Base-by-base conservation (phyloP, 2,329 filamentous ascomycete genomes). In the Pleochaeta shiraiana region DNA sequence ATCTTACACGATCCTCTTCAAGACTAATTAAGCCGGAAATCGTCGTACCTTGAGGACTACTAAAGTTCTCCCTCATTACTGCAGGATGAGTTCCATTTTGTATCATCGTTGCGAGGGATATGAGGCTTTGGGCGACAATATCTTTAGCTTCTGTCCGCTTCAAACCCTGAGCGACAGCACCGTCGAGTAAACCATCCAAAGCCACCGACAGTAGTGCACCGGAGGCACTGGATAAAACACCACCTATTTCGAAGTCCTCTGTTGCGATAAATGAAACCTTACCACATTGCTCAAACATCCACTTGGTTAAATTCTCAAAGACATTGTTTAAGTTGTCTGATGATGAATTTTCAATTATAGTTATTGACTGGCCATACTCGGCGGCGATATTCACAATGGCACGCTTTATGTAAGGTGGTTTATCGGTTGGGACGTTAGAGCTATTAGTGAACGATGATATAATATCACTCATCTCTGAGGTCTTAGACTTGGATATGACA, bases 341-440 rank as follows among this genome's bases (percentile, higher is more conserved):
- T 19, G 53, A 53, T 12, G 24, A n/a, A 21, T 14, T 67, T 43
- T 72, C 70, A 68, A 95, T 85, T 63, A 93, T 83, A 0, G 86
- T 91, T 86, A 93, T 93, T 68, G 83, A 85, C 74, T 95, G 84
- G 45, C 89, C 78, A 65, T 93, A 85, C 63, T 88, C 79, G 26
- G 85, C 85, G 11, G 89, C 89, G 0, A 88, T 90, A 76, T 95
- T 95, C 69, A 88, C 88, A 82, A 95, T 90, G 64, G 86, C 88
- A 43, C 89, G 80, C 16, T 93, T 84, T 63, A 95, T 79, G 47
- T 81, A 78, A 11, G 64, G 43, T 2, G 65, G 31, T 33, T 31
- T 64, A 14, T 59, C 31, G 16, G 16, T 64, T 2, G 62, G 62
- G 14, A 31, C 14, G 19, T 59, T 31, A 19, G 55, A 21, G 19